Conservation (phyloP, 2,329 filamentous ascomycete genomes). For the Xylariaceae sp. region DNA sequence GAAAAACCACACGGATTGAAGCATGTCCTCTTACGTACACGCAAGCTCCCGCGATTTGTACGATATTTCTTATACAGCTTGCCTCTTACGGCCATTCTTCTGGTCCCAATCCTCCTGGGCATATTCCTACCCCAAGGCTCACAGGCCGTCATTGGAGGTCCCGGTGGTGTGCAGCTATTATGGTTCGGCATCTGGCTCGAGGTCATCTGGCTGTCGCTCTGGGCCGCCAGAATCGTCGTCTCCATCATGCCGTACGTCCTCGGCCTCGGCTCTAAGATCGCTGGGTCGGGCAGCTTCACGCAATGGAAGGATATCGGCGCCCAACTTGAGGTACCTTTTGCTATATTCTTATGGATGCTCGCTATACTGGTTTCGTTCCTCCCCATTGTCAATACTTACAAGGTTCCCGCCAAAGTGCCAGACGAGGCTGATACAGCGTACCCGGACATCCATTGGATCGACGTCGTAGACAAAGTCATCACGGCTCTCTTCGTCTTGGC, state of each 20-base stretch:
- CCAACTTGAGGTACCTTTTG: slow-evolving; percentile 78
- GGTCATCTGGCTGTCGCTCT: slow-evolving; percentile 86
- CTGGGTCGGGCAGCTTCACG: slow-evolving; percentile 78
- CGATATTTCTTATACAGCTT: slow-evolving; percentile 70
- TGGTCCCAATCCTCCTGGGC: slow-evolving; percentile 66
- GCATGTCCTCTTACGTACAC: slow-evolving; percentile 56
- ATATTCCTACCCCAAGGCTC: slow-evolving; percentile 45
- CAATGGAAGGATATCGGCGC: slow-evolving; percentile 91
- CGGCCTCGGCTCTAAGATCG: slow-evolving; percentile 59
- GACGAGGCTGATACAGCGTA: slow-evolving; percentile 43
- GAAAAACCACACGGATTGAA: slow-evolving; percentile 59
- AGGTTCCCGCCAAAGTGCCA: slow-evolving; percentile 33
- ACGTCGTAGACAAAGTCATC: slow-evolving; percentile 77
- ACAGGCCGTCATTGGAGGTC: slow-evolving; percentile 53
- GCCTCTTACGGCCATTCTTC: slow-evolving; percentile 59
- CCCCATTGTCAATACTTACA: slow-evolving; percentile 68
- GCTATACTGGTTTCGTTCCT: slow-evolving; percentile 81
- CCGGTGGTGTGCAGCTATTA: slow-evolving; percentile 71
- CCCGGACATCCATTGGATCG: slow-evolving; percentile 63
- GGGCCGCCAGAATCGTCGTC: slow-evolving; percentile 62
- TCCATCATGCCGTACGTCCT: slow-evolving; percentile 47
- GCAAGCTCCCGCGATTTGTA: slow-evolving; percentile 56
- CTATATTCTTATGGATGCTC: slow-evolving; percentile 89
- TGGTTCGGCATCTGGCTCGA: slow-evolving; percentile 98
- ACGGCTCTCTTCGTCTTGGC: slow-evolving; percentile 78